Conservation (phyloP, 2,329 filamentous ascomycete species). For the Scorias spongiosa region DNA sequence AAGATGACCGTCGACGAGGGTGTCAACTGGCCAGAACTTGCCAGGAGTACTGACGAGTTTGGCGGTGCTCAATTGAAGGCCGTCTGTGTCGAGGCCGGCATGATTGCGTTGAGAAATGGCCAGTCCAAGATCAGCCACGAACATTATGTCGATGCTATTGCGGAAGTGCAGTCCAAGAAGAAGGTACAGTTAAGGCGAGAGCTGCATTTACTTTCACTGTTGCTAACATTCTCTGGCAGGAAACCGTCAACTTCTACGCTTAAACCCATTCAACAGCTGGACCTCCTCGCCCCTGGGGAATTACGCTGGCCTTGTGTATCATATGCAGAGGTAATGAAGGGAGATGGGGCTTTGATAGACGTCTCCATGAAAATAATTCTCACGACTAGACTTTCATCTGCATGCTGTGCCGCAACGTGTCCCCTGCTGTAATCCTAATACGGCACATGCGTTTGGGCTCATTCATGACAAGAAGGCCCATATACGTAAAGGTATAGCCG, state of each 20-base stretch:
- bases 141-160: slow-evolving; percentile 96
- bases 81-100: slow-evolving; percentile 95
- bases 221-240: slow-evolving; percentile 9
- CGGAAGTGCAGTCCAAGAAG: slow-evolving; percentile 91
- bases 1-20: slow-evolving; percentile 94
- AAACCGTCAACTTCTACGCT: slow-evolving; percentile 23
- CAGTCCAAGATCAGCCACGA: slow-evolving; percentile 96
- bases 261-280: slow-evolving; percentile 4
- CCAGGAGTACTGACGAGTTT: slow-evolving; percentile 94
- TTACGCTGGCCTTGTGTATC: too few relatives aligned
- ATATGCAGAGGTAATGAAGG: too few relatives aligned
- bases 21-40: slow-evolving; percentile 93
- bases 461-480: too few relatives aligned
- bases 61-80: slow-evolving; percentile 96
- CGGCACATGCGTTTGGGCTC: too few relatives aligned
- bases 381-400: too few relatives aligned
- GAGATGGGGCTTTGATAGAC: too few relatives aligned
- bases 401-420: too few relatives aligned
- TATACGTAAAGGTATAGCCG: too few relatives aligned
- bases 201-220: neutral
- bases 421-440: too few relatives aligned
- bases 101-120: slow-evolving; percentile 90
- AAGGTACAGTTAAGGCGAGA: slow-evolving; percentile 37
- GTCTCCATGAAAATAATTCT: too few relatives aligned
- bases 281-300: too few relatives aligned